Conservation (phyloP, 257 asterid species). For the Lantana camara region DNA sequence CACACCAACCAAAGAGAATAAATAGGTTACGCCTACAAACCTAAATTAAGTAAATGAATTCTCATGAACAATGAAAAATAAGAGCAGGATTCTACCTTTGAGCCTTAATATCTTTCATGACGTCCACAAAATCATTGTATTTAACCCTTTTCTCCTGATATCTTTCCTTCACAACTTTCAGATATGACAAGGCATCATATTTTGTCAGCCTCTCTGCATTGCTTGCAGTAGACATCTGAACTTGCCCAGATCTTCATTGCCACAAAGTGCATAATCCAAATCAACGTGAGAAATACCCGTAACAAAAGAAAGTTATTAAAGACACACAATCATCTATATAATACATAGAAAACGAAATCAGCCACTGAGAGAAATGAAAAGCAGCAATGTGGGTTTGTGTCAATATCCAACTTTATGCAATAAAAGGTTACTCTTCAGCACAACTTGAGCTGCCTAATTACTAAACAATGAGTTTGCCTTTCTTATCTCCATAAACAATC, state of each 20-base stretch:
- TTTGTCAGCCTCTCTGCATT: slow-evolving; percentile 52
- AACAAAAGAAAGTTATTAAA: not conserved
- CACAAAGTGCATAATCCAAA: slow-evolving; percentile 12
- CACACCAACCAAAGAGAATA: slow-evolving; percentile 12
- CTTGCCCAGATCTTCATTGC: slow-evolving; percentile 50
- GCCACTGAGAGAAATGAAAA: not conserved
- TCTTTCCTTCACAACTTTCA: slow-evolving; percentile 60
- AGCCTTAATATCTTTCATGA: slow-evolving; percentile 77
- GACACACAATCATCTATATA: not conserved
- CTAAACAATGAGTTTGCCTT: not conserved
- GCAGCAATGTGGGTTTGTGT: slow-evolving; percentile 3
- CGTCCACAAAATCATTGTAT: slow-evolving; percentile 66
- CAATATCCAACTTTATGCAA: no score
- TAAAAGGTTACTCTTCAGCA: no score
- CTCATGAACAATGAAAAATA: slow-evolving; percentile 14
- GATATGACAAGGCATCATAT: slow-evolving; percentile 65
- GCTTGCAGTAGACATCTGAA: slow-evolving; percentile 57
- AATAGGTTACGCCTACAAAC: not conserved
- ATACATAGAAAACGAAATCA: not conserved
- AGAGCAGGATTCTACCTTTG: slow-evolving; percentile 51
- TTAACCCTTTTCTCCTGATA: slow-evolving; percentile 59
- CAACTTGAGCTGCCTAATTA: not conserved
- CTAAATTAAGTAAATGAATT: slow-evolving; percentile 2
- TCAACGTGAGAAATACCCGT: not conserved
- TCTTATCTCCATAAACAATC: slow-evolving; percentile 3